Evolutionary conservation across 257 asterid genomes (phyloP), one percentile per base, ranked within the genome.

Genomic region (Eucommia ulmoides): DNA sequence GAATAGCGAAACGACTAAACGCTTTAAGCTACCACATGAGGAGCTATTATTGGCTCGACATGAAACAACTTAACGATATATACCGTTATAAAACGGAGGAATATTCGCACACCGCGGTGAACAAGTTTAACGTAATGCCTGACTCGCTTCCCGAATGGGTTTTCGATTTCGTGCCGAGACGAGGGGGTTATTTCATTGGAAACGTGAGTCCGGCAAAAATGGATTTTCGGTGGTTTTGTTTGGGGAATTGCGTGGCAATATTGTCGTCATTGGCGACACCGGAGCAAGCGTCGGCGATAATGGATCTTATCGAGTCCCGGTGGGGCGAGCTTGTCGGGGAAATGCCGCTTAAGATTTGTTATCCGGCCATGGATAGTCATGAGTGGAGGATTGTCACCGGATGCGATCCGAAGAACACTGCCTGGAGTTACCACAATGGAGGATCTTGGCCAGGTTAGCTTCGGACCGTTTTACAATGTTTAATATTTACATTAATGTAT

Each of bases 151-250:
- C 81, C 0, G 78, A 75, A 3, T 75, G 78, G 82, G 66, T 75
- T 5, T 67, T 75, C n/a, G 82, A 75, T 44, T 75, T 75, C 29
- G 67, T 75, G 75, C 82, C 82, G 0, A 17, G 59, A 1, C 68
- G 56, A 7, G 82, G 82, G 7, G 82, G 82, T 10, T 75, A 75
- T 33, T 75, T 75, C 46, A 59, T 75, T 12, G 82, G 82, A 7
- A 75, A 75, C 47, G 68, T 75, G 1, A 70, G 78, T 23, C 82
- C 82, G 18, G 65, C 82, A 1, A 58, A 57, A 5, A 75, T 75
- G 82, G 82, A 75, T 35, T 75, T 75, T 59, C 78, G 78, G 10
- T 75, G 82, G 82, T 75, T 75, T 48, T 75, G 82, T 52, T 53
- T 75, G 60, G 78, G 82, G 1, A 75, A 75, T 22, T 75, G 82